A percentile compares a stretch with the other conserved stretches of the same genome.
phyloP scores from a whole-genome alignment of 2,329 filamentous ascomycete genomes.

The Daldinia eschscholtzii region DNA sequence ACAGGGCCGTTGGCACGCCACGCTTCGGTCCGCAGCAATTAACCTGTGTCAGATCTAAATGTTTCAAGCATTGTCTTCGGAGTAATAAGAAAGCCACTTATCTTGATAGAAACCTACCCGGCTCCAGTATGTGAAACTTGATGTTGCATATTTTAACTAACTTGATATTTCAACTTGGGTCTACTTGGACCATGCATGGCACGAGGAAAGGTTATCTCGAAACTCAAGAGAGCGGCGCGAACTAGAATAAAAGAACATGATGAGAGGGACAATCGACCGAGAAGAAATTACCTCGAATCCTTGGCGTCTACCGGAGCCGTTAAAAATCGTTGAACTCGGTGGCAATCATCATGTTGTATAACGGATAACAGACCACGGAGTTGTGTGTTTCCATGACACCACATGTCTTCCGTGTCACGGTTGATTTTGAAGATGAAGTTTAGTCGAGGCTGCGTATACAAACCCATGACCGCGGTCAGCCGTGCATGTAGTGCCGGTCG shows the following conservation, averaged over 20 bases:
- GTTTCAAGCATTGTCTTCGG: conserved; percentile 7
- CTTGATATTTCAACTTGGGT: background rate
- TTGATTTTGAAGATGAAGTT: conserved; percentile 20
- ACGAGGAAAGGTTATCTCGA: background rate
- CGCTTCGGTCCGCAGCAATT: conserved; percentile 20
- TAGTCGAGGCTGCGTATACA: conserved; percentile 37
- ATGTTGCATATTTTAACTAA: conserved; percentile 3
- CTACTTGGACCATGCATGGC: background rate
- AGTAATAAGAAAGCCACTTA: conserved; percentile 13
- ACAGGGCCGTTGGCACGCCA: conserved; percentile 16
- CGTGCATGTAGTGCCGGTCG: conserved; percentile 37
- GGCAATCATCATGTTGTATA: conserved; percentile 28
- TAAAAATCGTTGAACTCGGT: conserved; percentile 15
- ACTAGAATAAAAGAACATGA: conserved; percentile 6
- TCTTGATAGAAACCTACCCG: conserved; percentile 6
- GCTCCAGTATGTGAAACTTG: background rate
- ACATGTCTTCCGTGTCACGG: conserved; percentile 26
- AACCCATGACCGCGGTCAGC: conserved; percentile 39
- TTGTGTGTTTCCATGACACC: conserved; percentile 30
- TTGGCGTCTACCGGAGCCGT: conserved; percentile 17
- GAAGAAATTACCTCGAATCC: conserved; percentile 20
- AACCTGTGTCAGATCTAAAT: conserved; percentile 15
- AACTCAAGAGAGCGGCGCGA: background rate
- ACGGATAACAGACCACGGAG: conserved; percentile 20
- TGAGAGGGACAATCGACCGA: background rate